Conservation (phyloP, 129 eudicot species). For the Logfia minima region DNA sequence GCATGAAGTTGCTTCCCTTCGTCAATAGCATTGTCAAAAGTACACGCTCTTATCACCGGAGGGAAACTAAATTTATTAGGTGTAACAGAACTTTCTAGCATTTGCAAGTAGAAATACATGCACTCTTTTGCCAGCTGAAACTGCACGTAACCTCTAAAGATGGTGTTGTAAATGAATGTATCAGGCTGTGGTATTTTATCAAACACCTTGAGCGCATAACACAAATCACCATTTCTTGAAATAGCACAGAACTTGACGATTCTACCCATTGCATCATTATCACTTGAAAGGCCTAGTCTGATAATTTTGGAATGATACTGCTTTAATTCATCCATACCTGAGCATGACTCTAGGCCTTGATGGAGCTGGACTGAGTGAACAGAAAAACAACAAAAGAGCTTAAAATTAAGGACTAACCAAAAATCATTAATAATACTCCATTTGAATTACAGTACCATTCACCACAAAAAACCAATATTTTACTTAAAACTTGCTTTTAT, state of each 20-base stretch:
- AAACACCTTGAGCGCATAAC: conserved; percentile 67
- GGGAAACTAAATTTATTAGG: conserved; percentile 63
- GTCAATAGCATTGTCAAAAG: conserved; percentile 35
- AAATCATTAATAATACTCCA: no score
- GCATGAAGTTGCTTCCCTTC: conserved; percentile 55
- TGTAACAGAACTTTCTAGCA: conserved; percentile 35
- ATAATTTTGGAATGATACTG: conserved; percentile 67
- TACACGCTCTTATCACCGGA: conserved; percentile 47
- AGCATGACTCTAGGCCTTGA: conserved; percentile 48
- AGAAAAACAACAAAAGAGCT: background rate
- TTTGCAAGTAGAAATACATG: conserved; percentile 42
- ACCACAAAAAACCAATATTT: no score
- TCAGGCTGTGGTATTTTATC: conserved; percentile 58
- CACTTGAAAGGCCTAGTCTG: conserved; percentile 57
- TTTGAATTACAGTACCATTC: no score
- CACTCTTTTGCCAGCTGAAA: conserved; percentile 34
- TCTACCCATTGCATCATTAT: conserved; percentile 67
- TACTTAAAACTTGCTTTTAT: no score
- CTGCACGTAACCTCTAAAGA: conserved; percentile 49
- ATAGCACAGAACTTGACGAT: conserved; percentile 66
- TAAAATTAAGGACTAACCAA: background rate
- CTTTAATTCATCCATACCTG: conserved; percentile 57
- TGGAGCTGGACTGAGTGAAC: conserved; percentile 33
- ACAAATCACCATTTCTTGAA: conserved; percentile 53
- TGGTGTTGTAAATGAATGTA: conserved; percentile 59